Conservation (phyloP, 805 yeast genomes). For the Sungouiozyma intestinalis region DNA sequence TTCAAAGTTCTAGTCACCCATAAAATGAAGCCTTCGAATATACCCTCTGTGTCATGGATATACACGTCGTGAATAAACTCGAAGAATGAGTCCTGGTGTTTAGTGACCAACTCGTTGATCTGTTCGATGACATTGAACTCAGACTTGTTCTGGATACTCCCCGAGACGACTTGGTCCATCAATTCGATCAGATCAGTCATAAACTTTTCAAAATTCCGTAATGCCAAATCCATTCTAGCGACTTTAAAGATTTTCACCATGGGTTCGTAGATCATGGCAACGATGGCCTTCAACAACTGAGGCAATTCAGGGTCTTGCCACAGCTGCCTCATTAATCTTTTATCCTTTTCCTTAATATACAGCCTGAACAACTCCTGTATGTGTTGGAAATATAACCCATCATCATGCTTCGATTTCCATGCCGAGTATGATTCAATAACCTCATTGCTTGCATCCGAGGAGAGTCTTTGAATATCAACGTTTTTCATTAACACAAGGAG, state of each 20-base stretch:
- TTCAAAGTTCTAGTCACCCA: conserved; percentile 66
- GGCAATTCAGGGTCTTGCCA: conserved; percentile 84
- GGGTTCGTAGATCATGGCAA: conserved; percentile 66
- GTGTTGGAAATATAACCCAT: conserved; percentile 39
- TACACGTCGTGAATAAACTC: conserved; percentile 75
- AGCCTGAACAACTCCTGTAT: conserved; percentile 54
- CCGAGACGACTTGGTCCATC: conserved; percentile 42
- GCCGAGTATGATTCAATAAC: conserved; percentile 22
- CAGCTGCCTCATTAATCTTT: conserved; percentile 57
- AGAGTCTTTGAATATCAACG: conserved; percentile 11
- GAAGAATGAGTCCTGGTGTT: conserved; percentile 65
- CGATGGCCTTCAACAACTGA: conserved; percentile 58
- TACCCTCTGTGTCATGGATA: conserved; percentile 55
- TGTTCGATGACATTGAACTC: conserved; percentile 48
- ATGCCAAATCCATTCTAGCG: conserved; percentile 55
- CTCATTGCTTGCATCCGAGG: conserved; percentile 18
- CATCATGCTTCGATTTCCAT: conserved; percentile 18
- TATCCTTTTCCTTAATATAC: conserved; percentile 62
- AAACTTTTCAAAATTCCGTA: conserved; percentile 54
- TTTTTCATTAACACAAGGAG: conserved; percentile 19
- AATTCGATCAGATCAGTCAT: conserved; percentile 54
- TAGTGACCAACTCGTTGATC: conserved; percentile 53
- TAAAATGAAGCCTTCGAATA: conserved; percentile 58
- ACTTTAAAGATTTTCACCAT: conserved; percentile 55
- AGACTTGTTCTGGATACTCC: conserved; percentile 37